Evolutionary conservation across 495 filamentous ascomycete genomes (phyloP).

Genomic region (Aspergillus olivimuriae): DNA sequence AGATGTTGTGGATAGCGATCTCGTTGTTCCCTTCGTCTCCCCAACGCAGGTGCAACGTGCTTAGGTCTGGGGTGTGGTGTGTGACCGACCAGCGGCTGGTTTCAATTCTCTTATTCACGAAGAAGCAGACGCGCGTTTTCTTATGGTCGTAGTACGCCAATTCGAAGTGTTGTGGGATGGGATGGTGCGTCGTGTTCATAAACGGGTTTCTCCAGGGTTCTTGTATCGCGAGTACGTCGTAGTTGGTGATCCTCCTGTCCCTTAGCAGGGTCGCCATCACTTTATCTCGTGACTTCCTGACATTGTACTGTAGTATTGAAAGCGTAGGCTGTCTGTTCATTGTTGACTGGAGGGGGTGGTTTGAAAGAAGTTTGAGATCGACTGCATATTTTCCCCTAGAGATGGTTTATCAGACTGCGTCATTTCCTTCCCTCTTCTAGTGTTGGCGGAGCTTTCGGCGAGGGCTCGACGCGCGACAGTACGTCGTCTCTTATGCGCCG

Average conservation of each 20-base stretch:
- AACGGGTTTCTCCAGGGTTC: slow-evolving; percentile 7
- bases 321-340: slow-evolving; percentile 2
- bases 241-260: slow-evolving; percentile 4
- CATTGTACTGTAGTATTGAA: slow-evolving; percentile 4
- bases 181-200: slow-evolving; percentile 3
- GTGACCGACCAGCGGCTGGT: slow-evolving; percentile 2
- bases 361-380: slow-evolving; percentile 5
- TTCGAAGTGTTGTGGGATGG: slow-evolving; percentile 6
- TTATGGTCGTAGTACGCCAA: slow-evolving; percentile 2
- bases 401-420: slow-evolving; percentile 1
- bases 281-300: slow-evolving; percentile 5
- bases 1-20: slow-evolving; percentile 3
- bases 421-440: slow-evolving; percentile 1
- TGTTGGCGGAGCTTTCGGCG: slow-evolving; percentile 4
- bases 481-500: slow-evolving; percentile 3
- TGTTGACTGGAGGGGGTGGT: slow-evolving; percentile 1
- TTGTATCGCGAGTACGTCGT: slow-evolving; percentile 3
- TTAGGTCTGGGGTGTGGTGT: slow-evolving; percentile 2
- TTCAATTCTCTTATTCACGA: slow-evolving; percentile 2
- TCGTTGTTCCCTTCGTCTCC: background rate
- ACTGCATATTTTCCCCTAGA: slow-evolving; percentile 5
- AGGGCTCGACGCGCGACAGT: slow-evolving; percentile 2
- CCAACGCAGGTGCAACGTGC: background rate
- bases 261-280: slow-evolving; percentile 4
- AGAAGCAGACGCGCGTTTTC: slow-evolving; percentile 5